Evolutionary conservation across 345 rosid genomes (phyloP), one percentile per base, ranked within the genome.

Genomic region (Pistacia vera): DNA sequence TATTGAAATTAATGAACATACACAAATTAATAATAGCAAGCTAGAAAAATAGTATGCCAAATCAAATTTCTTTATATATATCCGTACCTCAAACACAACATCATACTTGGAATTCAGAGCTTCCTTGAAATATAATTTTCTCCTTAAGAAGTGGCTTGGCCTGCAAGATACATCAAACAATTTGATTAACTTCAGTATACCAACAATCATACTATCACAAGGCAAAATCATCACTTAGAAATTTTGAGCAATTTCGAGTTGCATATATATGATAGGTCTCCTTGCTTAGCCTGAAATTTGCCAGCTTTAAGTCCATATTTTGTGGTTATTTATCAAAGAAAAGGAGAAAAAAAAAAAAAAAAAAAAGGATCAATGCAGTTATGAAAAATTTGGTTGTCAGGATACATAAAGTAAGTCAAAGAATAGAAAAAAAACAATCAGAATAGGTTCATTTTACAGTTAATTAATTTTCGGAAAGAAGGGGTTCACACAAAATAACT

Each of bases 131-230:
- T 77, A 94, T 78, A 78, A 92, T 73, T 78, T 84, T 85, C 80
- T 94, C 81, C 92, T 88, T 66, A 92, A 75, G 81, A 88, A 88
- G 82, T 90, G 97, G 98, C 94, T 83, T 94, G 91, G 66, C 98
- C 98, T 94, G 84, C 75, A 89, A 77, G 72, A 56, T 35, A 69
- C 69, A 73, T 55, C 65, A 36, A 58, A 2, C 18, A 64, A 25
- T 35, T 48, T 77, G 54, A 77, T 77, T 49, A 38, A 12, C n/a
- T 30, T 63, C 70, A 9, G 55, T 12, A 22, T 22, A 28, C 25
- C 46, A 72, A 46, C 36, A 11, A 69, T 54, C 60, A 77, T 46
- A 28, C 35, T 12, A 58, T 36, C 22, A 25, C 72, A 68, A 71
- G 54, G 46, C 75, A 72, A 22, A 49, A 55, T 68, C 57, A 76